Conservation (phyloP, 2,329 filamentous ascomycete species). For the Coleophoma eucalyptorum region DNA sequence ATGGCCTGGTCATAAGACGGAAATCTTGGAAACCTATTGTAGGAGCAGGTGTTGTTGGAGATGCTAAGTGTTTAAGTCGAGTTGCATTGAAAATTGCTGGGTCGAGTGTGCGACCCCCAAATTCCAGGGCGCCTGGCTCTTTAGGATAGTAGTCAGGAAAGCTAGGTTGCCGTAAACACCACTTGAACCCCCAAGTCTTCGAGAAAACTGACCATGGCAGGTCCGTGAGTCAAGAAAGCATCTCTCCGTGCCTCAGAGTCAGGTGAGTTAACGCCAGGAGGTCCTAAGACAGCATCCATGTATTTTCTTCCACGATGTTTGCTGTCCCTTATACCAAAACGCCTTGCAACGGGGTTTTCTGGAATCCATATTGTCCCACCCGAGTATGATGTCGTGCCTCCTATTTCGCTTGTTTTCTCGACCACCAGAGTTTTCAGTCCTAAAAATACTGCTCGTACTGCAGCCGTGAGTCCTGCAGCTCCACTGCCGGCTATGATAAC, state of each 20-base stretch:
- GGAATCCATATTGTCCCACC: slow-evolving; percentile 32
- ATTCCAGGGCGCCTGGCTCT: not conserved
- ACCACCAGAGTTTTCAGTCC: slow-evolving; percentile 24
- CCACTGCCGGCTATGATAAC: no score
- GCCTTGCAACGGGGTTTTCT: slow-evolving; percentile 19
- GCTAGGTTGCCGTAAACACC: slow-evolving; percentile 12
- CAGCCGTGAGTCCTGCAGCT: slow-evolving; percentile 27
- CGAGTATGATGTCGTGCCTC: slow-evolving; percentile 31
- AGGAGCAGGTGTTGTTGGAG: not conserved
- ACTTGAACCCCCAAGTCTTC: slow-evolving; percentile 22
- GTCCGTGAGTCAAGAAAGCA: slow-evolving; percentile 26
- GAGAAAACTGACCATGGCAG: slow-evolving; percentile 29
- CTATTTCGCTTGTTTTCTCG: slow-evolving; percentile 29
- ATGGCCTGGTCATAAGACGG: not conserved
- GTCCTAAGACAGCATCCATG: slow-evolving; percentile 23
- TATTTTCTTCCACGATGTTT: slow-evolving; percentile 22
- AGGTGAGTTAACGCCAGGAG: slow-evolving; percentile 27
- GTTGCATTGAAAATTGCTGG: not conserved
- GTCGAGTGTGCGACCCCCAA: not conserved
- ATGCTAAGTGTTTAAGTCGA: not conserved
- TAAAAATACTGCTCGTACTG: slow-evolving; percentile 21
- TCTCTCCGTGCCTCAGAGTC: slow-evolving; percentile 16
- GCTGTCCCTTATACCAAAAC: slow-evolving; percentile 18
- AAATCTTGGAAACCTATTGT: no score
- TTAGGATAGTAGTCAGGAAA: slow-evolving; percentile 30